Evolutionary conservation across 805 yeast genomes (phyloP), one percentile per base, ranked within the genome.

Genomic region (Metschnikowia baotianmanensis): DNA sequence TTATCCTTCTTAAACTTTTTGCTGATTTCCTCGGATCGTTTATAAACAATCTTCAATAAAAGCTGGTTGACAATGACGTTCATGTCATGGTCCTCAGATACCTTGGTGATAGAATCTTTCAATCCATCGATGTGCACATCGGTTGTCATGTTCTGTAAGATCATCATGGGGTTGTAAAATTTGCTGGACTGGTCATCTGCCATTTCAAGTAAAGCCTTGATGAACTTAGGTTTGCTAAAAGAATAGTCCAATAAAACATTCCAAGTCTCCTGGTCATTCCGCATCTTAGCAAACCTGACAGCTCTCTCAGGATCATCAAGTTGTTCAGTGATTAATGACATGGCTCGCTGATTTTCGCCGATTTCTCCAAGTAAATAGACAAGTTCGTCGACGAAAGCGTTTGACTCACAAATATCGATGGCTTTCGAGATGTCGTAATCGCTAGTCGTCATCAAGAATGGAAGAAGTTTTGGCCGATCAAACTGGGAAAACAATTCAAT

Each of bases 221-320:
- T 82, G 55, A 87, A 89, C n/a, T 70, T 70, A 0, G 96, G 93
- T 48, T 80, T 80, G 28, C 73, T 71, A 65, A 82, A 72, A 16
- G 96, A 81, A 57, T 81, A 79, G 16, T 78, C 80, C 9, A 91
- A 63, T 46, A 91, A 69, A 33, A 80, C 78, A 30, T 80, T 80
- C 95, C 96, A 89, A 9, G 88, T 65, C n/a, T 86, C 95, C 17
- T 69, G 61, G 51, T 88, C 95, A 36, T 80, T 78, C 34, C 74
- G 77, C 9, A 72, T 72, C 36, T 71, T 74, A 1, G 90, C 93
- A 70, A 89, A 93, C 13, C 72, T 74, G 18, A 93, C 84, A 0
- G 98, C 98, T 48, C 77, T 71, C 29, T 76, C 74, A 0, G 96
- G 91, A 57, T 91, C 93, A 40, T 82, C 73, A 37, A 90, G 63